Base-by-base conservation (phyloP, 2,329 filamentous ascomycete species). In the Ceratocystis cubensis region DNA sequence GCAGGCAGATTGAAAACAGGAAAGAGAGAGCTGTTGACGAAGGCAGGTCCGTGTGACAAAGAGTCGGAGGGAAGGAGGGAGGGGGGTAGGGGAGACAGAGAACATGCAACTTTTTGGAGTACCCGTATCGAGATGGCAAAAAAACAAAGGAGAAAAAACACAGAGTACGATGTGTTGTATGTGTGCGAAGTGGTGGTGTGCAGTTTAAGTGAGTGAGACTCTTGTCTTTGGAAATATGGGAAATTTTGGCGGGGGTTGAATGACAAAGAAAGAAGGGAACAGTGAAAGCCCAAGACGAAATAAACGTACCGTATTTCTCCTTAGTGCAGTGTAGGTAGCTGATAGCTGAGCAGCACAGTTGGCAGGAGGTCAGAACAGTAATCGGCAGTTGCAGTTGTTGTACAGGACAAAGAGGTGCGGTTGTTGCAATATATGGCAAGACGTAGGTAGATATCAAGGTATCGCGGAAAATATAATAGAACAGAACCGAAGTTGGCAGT, bases 61-160 rank as follows among this genome's bases (percentile, higher is more conserved):
- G 68, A 10, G 46, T 50, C 22, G 66, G 69, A 70, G 66, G 68
- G 65, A 70, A 71, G 69, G 66, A 72, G 70, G 22, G 66, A 70
- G 69, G 69, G 71, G 69, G 68, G 72, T 56, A 66, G 67, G 70
- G 70, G 69, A 71, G 61, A 66, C 8, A 25, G 59, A 3, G 15
- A 67, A 25, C 2, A 50, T 20, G n/a, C 7, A 20, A 22, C 3
- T 20, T 25, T 22, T 50, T 50, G 46, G n/a, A 22, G 17, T 50
- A 20, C 37, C 37, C 2, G 46, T 25, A 25, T 50, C 6, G 46
- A 8, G n/a, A 50, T 25, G 20, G n/a, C 7, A 8, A 20, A 50
- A 13, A 50, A 25, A 0, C 1, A 8, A 48, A 8, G 5, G 2
- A 8, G 6, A 17, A 48, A 20, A n/a, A 15, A 46, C 10, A 20